Evolutionary conservation across 2,329 filamentous ascomycete species (phyloP).

Genomic region (Gyromitra esculenta): DNA sequence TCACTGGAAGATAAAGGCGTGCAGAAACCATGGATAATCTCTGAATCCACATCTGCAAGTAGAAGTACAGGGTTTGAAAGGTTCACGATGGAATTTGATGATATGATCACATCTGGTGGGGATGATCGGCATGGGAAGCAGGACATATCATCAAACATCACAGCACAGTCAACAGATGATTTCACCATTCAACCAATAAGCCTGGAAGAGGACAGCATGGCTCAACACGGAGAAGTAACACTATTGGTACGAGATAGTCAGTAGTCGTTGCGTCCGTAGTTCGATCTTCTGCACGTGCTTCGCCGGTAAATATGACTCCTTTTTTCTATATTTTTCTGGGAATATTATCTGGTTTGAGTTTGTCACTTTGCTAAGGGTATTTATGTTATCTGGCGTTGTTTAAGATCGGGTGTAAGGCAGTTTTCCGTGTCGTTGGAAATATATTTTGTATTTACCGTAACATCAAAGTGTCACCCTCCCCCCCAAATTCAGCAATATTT

Average conservation of each 20-base stretch:
- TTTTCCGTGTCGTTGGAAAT: conserved; percentile 15
- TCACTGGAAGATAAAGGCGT: conserved; percentile 3
- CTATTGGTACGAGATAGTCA: conserved; percentile 28
- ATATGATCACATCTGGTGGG: neutral
- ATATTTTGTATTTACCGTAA: conserved; percentile 41
- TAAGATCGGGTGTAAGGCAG: conserved; percentile 16
- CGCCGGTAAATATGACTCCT: conserved; percentile 34
- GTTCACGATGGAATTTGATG: conserved; percentile 11
- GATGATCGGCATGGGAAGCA: neutral
- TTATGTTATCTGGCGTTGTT: conserved; percentile 41
- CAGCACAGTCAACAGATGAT: conserved; percentile 17
- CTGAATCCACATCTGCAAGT: neutral
- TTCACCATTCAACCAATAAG: conserved; percentile 11
- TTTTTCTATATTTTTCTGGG: conserved; percentile 15
- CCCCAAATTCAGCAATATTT: conserved; percentile 20
- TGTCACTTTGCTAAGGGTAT: conserved; percentile 27
- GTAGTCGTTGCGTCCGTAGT: conserved; percentile 9
- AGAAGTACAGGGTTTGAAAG: conserved; percentile 15
- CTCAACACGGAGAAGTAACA: conserved; percentile 27
- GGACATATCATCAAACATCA: conserved; percentile 1
- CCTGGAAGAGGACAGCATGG: conserved; percentile 17
- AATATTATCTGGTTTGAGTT: conserved; percentile 36
- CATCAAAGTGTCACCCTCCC: conserved; percentile 19
- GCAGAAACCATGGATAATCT: neutral
- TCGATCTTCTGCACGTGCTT: conserved; percentile 3